phyloP scores from a whole-genome alignment of 768 basidiomycete species.

The Leucocoprinus sp. region DNA sequence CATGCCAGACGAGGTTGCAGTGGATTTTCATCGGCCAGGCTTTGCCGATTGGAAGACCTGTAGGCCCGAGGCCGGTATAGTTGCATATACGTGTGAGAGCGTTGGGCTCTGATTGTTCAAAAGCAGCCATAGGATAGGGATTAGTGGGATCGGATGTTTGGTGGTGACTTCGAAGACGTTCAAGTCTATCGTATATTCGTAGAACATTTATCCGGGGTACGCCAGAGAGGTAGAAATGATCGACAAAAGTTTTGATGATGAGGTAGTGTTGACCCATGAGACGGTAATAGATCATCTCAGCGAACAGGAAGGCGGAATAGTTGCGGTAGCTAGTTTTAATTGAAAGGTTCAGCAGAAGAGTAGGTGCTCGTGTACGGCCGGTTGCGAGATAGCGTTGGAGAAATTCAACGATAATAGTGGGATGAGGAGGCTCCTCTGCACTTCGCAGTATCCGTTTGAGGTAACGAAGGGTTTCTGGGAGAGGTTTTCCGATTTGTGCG shows the following conservation, averaged over 20 bases:
- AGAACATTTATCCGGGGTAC: conserved; percentile 37
- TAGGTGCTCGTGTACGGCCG: conserved; percentile 26
- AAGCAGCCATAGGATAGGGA: background rate
- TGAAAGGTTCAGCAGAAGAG: conserved; percentile 25
- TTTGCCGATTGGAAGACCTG: conserved; percentile 18
- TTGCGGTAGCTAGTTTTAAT: conserved; percentile 16
- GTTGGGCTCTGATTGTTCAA: background rate
- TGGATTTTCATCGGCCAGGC: conserved; percentile 27
- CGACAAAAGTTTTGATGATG: conserved; percentile 37
- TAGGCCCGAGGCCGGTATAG: conserved; percentile 8
- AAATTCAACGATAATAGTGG: conserved; percentile 24
- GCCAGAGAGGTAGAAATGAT: conserved; percentile 44
- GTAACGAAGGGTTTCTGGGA: conserved; percentile 15
- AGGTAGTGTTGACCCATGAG: conserved; percentile 19
- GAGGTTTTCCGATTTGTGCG: background rate
- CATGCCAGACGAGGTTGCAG: conserved; percentile 32
- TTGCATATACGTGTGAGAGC: conserved; percentile 8
- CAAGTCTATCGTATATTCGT: conserved; percentile 11
- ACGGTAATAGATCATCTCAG: conserved; percentile 37
- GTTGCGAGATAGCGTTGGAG: conserved; percentile 26
- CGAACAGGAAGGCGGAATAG: conserved; percentile 25
- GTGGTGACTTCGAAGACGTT: conserved; percentile 7
- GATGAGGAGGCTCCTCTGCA: conserved; percentile 16
- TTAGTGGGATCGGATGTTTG: conserved; percentile 5
- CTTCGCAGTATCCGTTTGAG: conserved; percentile 16